Conservation (phyloP, 495 filamentous ascomycete species). For the Aspergillus saccharolyticus region DNA sequence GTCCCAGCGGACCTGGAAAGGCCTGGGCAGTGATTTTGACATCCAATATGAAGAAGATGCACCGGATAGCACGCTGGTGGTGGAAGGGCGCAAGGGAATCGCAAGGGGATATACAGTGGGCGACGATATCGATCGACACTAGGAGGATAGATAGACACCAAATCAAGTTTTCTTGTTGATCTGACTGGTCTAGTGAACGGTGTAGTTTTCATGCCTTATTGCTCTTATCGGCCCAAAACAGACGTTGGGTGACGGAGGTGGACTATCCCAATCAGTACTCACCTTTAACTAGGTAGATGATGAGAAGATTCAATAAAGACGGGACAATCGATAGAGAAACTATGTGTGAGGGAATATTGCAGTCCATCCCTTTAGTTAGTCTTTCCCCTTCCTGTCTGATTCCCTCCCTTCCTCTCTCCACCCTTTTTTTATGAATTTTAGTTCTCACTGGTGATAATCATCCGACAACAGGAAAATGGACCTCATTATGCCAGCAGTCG, state of each 20-base stretch:
- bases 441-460: neutral
- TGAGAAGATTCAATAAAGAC: neutral
- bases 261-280: no score
- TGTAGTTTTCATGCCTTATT: neutral
- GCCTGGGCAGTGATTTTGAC: conserved; percentile 81
- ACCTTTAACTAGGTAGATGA: neutral
- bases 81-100: conserved; percentile 83
- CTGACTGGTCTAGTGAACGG: neutral
- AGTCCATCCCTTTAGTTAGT: neutral
- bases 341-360: neutral
- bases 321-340: neutral
- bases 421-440: no score
- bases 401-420: neutral
- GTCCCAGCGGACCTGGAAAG: conserved; percentile 83
- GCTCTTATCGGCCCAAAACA: neutral
- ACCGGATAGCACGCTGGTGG: conserved; percentile 50
- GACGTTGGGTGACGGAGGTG: neutral
- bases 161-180: neutral
- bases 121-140: conserved; percentile 39
- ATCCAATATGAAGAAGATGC: conserved; percentile 56
- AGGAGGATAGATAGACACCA: conserved; percentile 5
- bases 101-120: conserved; percentile 87
- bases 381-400: neutral
- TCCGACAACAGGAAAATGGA: conserved; percentile 1
- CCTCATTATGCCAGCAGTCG: neutral